Percentiles rank a stretch among this genome's conserved stretches.
Conservation (phyloP, 2,329 filamentous ascomycete genomes). For the Stachybotrys chlorohalonatus region DNA sequence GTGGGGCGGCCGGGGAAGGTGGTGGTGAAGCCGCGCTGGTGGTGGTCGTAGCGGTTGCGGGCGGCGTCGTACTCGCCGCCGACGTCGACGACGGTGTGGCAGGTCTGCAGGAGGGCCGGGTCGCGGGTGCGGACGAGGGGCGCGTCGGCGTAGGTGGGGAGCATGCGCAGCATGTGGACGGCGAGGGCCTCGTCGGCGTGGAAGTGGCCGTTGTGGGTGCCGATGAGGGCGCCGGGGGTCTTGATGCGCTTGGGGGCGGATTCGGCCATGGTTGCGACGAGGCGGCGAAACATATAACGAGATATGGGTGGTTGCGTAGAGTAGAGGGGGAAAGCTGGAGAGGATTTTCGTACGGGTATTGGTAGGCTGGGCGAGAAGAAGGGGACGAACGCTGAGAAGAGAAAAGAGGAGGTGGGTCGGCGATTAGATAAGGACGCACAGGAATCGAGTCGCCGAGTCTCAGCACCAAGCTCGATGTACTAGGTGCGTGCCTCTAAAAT, state of each 20-base stretch:
- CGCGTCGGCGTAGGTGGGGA: constrained; percentile 70
- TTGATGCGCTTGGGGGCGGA: constrained; percentile 75
- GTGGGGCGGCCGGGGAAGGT: constrained; percentile 78
- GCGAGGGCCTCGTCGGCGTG: constrained; percentile 97
- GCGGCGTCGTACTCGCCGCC: constrained; percentile 81
- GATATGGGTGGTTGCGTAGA: no score
- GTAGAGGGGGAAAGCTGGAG: no score
- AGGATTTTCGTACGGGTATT: no score
- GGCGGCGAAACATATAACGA: constrained; percentile 20
- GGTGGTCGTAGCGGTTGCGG: constrained; percentile 83
- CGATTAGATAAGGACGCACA: no score
- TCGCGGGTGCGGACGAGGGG: constrained; percentile 82
- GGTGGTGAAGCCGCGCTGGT: constrained; percentile 83
- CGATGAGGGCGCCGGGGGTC: constrained; percentile 56
- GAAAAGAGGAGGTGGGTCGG: no score
- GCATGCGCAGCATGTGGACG: constrained; percentile 86
- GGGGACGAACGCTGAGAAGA: no score
- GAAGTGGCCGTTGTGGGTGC: constrained; percentile 97
- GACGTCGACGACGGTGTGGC: constrained; percentile 97
- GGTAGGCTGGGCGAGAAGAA: no score
- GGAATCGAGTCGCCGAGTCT: no score
- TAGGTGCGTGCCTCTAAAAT: no score
- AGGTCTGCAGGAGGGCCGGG: constrained; percentile 63
- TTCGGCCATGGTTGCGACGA: constrained; percentile 40
- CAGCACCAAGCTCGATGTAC: no score